Evolutionary conservation across 192 early-diverging fungal species (phyloP), one percentile per base, ranked within the genome.

Genomic region (Bifiguratus adelaidae): DNA sequence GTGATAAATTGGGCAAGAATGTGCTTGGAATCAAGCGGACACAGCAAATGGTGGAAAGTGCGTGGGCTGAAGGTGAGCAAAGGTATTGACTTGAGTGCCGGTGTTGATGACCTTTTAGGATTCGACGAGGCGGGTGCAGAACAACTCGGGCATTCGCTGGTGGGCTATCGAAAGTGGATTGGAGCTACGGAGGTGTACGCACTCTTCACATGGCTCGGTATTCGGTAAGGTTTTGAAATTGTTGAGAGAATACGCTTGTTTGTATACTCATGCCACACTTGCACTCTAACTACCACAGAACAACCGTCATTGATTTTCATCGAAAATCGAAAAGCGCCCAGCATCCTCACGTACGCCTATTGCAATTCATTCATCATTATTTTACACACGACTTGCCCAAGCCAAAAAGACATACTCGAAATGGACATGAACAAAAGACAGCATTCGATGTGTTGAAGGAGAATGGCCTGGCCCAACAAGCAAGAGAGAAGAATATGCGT

Each of bases 291-390:
- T n/a, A n/a, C n/a, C n/a, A n/a, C n/a, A n/a, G n/a, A n/a, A n/a
- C n/a, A n/a, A n/a, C n/a, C n/a, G n/a, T n/a, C 22, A 55, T 86
- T 18, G 81, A 86, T 37, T 83, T 86, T 46, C 78, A 78, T 53
- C 42, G 47, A 11, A n/a, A n/a, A n/a, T 72, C 77, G 7, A 76
- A 73, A 0, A 76, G 72, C 1, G 49, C 73, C 1, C 53, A 71
- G 13, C 61, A 74, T 13, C 52, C 66, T 15, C 80, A 85, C 33
- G 66, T 71, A 8, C 62, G 53, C 0, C 53, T 86, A 46, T 53
- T 83, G 8, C 57, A 67, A 29, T 77, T 67, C 52, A 56, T 81
- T 0, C 58, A 68, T 32, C 49, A 66, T n/a, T 83, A 83, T 49
- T 86, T 76, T 53, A 33, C n/a, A n/a, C n/a, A n/a, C n/a, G n/a